Base-by-base conservation (phyloP, 2,329 filamentous ascomycete genomes). In the Colletotrichum lupini region DNA sequence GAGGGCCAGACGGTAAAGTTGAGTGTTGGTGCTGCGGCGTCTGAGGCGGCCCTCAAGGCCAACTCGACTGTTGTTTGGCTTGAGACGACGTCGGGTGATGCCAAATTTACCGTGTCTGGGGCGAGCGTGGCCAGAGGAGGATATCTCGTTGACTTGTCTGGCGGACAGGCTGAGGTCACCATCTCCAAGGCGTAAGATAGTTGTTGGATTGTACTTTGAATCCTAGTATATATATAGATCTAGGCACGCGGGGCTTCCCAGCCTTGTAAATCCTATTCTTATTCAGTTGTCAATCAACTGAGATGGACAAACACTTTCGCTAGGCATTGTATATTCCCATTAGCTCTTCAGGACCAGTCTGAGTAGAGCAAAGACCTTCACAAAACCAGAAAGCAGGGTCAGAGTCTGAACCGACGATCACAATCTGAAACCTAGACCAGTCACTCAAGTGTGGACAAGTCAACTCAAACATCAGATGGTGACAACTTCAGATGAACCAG, bases 21-120 rank as follows among this genome's bases (percentile, higher is more conserved):
- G 1, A 57, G 5, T 1, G 32, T 73, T 6, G 58, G 53, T 4
- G 24, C 42, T 14, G 55, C 70, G 5, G 66, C 66, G 2, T 58
- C 55, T 1, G 66, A 59, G 32, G 59, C 42, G 30, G 70, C 70
- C 7, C 32, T 73, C 7, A 62, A 52, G 55, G 70, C 70, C 0
- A 46, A 35, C 14, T 70, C 70, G 32, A n/a, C 66, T 14, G 26
- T 73, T 30, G 32, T 73, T 9, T 73, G 70, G 70, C 42, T 73
- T 14, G 37, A 73, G 32, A 69, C 70, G 14, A 30, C 66, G 1
- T 16, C n/a, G 6, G 32, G n/a, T 6, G 53, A 35, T 5, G 35
- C 53, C 0, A 2, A 19, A 1, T 73, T 73, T 0, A 28, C 12
- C 9, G 55, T 70, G 1, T 28, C 26, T 3, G 60, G 60, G 4